Evolutionary conservation across 257 asterid species (phyloP), one percentile per base, ranked within the genome.

Genomic region (Salvia splendens): DNA sequence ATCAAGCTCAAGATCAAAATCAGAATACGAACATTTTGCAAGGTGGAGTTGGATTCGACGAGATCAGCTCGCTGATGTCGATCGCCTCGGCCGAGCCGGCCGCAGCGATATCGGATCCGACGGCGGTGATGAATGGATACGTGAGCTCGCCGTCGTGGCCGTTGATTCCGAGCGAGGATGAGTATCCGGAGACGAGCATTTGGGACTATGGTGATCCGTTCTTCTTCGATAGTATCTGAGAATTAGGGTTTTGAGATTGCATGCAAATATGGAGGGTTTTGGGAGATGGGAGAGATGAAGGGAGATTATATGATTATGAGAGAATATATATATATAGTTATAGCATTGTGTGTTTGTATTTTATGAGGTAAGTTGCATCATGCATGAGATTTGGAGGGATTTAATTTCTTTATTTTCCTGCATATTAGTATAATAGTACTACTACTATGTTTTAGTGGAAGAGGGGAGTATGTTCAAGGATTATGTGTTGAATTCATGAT

Each of bases 171-270:
- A 12, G 55, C 0, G 95, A 92, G 4, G 93, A 86, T 20, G 95
- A 82, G 35, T 82, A 82, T 45, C 75, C 85, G 0, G 20, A 86
- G 3, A 46, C 84, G 1, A 73, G 77, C 50, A 74, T 87, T 47
- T 92, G 98, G 98, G 96, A 92, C 60, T 82, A 85, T 36, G 73
- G 79, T 0, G 93, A 92, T 72, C 89, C 89, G 0, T 88, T 79
- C 82, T 79, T 88, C 60, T 91, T 85, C 48, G 97, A 89, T 72
- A 55, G 53, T 14, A 73, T 87, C 55, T 89, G 84, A 86, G 30
- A 54, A 17, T 62, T 62, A 62, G 65, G 70, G 75, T 68, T 67
- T 40, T 46, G 50, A 43, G 42, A 54, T 41, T 73, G 69, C 78
- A 73, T 73, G 73, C 52, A 41, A 41, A 48, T 12, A 9, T 35